phyloP scores from a whole-genome alignment of 305 asterid species.

The Withania somnifera region DNA sequence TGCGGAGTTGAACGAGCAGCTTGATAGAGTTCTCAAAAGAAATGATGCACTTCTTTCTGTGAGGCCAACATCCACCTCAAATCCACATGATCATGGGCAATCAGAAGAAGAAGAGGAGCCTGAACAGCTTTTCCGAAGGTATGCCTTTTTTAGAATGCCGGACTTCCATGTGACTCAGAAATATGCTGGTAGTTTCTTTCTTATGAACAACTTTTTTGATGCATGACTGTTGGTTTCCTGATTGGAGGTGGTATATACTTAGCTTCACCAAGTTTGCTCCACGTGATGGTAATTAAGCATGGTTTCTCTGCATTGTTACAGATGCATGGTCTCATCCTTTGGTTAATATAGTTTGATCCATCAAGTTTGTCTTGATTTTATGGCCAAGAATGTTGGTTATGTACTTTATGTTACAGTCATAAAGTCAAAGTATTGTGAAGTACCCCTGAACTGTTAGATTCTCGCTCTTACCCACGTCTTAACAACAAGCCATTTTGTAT shows the following conservation, averaged over 20 bases:
- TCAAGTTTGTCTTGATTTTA: background rate
- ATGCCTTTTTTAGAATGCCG: background rate
- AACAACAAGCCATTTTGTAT: background rate
- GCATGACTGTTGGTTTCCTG: background rate
- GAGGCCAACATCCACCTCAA: slow-evolving; percentile 41
- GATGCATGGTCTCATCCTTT: background rate
- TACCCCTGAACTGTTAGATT: background rate
- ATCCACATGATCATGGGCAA: slow-evolving; percentile 34
- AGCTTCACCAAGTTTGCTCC: background rate
- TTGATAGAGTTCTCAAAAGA: slow-evolving; percentile 60
- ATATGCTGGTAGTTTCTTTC: background rate
- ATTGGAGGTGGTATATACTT: background rate
- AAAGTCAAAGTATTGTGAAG: background rate
- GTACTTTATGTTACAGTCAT: background rate
- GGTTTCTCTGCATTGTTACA: background rate
- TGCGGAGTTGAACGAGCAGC: slow-evolving; percentile 81
- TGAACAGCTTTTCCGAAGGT: slow-evolving; percentile 86
- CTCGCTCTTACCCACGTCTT: background rate
- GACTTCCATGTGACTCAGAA: background rate
- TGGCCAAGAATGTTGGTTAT: background rate
- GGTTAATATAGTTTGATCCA: background rate
- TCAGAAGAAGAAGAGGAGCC: slow-evolving; percentile 81
- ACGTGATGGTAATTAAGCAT: background rate
- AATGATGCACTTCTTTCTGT: slow-evolving; percentile 64
- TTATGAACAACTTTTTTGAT: background rate